A percentile compares a stretch with the other conserved stretches of the same genome.
Conservation (phyloP, 2,329 filamentous ascomycete genomes). For the Rhynchosporium secalis region DNA sequence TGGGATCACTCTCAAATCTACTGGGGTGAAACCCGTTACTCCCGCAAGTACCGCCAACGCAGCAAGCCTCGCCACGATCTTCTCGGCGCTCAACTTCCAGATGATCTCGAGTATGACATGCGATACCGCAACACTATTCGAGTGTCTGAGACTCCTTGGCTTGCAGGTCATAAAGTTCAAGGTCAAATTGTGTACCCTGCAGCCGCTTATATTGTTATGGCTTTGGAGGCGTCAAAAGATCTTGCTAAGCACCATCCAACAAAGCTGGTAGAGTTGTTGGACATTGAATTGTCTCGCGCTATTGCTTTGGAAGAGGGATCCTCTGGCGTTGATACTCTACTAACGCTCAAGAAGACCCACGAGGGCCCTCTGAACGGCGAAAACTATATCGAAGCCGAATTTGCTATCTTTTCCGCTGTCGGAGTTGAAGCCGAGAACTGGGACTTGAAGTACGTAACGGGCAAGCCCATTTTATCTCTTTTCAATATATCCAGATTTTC, state of each 20-base stretch:
- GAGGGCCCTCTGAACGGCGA: slow-evolving; percentile 18
- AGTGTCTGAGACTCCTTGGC: slow-evolving; percentile 43
- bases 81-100: slow-evolving; percentile 21
- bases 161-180: slow-evolving; percentile 47
- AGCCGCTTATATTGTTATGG: slow-evolving; percentile 51
- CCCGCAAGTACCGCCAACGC: slow-evolving; percentile 17
- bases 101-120: slow-evolving; percentile 16
- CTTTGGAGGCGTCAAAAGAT: slow-evolving; percentile 45
- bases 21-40: slow-evolving; percentile 27
- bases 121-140: slow-evolving; percentile 25
- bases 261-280: slow-evolving; percentile 35
- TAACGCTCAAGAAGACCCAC: slow-evolving; percentile 23
- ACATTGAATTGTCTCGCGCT: slow-evolving; percentile 26
- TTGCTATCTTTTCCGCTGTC: slow-evolving; percentile 16
- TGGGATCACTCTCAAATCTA: slow-evolving; percentile 27
- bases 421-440: slow-evolving; percentile 18
- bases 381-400: slow-evolving; percentile 17
- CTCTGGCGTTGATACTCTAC: slow-evolving; percentile 25
- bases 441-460: slow-evolving; percentile 10
- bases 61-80: slow-evolving; percentile 23
- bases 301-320: slow-evolving; percentile 28
- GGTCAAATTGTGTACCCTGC: slow-evolving; percentile 45
- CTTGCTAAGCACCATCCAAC: slow-evolving; percentile 15
- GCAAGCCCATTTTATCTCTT: too few species aligned
- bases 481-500: too few species aligned